These are phyloP conservation scores for Suhomyces anneliseae DNA, from an alignment of 1,139 yeast genomes.

Conservation along the genomic window DNA sequence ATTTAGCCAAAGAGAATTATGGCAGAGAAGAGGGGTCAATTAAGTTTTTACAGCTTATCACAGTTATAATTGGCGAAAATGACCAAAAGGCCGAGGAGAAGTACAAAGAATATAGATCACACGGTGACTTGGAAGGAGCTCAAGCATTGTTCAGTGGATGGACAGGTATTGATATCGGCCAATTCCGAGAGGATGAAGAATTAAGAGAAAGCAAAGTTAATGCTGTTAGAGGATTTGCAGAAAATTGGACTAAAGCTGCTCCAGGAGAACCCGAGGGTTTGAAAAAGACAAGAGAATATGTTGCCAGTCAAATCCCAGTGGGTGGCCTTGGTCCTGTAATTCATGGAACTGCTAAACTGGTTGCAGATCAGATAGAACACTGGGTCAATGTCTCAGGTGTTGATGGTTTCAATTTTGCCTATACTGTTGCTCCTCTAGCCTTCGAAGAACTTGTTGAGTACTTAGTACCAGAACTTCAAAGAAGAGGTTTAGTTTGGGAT, in stretches of 20 bases:
- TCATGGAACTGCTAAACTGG: slow-evolving; percentile 24
- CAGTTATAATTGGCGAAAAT: slow-evolving; percentile 36
- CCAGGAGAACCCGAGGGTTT: slow-evolving; percentile 27
- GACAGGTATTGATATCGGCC: slow-evolving; percentile 37
- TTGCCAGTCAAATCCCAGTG: slow-evolving; percentile 29
- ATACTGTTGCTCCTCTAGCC: slow-evolving; percentile 27
- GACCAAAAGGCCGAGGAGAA: slow-evolving; percentile 36
- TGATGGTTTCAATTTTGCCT: slow-evolving; percentile 33
- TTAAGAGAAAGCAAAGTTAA: slow-evolving; percentile 28
- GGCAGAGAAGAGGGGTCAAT: slow-evolving; percentile 37
- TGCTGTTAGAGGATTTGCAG: slow-evolving; percentile 31
- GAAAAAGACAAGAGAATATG: slow-evolving; percentile 27
- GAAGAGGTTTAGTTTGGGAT: slow-evolving; percentile 28
- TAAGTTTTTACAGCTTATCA: slow-evolving; percentile 34
- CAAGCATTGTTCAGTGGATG: slow-evolving; percentile 39
- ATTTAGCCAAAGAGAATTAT: slow-evolving; percentile 29
- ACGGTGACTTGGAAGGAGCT: slow-evolving; percentile 42
- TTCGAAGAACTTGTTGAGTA: slow-evolving; percentile 31
- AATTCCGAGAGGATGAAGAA: slow-evolving; percentile 31
- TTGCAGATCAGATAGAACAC: slow-evolving; percentile 30
- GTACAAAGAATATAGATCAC: slow-evolving; percentile 28
- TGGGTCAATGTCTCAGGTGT: slow-evolving; percentile 32
- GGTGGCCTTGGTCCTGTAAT: slow-evolving; percentile 33
- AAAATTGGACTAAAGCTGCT: slow-evolving; percentile 31
- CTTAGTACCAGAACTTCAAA: slow-evolving; percentile 28